A percentile compares a stretch with the other conserved stretches of the same genome.
Evolutionary conservation across 2,329 filamentous ascomycete genomes (phyloP).

Genomic region (Fusarium sp.): DNA sequence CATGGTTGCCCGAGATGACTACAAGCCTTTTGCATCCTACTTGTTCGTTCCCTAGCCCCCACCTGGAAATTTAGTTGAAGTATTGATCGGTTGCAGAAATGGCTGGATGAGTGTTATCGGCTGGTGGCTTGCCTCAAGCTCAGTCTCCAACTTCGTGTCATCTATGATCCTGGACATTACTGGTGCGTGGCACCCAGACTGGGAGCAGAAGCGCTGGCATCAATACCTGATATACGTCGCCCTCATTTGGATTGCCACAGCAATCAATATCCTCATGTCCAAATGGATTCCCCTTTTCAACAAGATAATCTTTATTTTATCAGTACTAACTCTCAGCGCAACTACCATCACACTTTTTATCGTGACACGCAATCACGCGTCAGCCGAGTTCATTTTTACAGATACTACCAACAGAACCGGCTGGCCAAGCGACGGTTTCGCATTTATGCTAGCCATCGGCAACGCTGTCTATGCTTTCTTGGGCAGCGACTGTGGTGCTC

Average conservation of each 20-base stretch:
- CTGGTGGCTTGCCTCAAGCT: conserved; percentile 43
- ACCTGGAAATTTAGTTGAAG: rapidly evolving
- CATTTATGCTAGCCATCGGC: conserved; percentile 30
- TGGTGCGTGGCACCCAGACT: conserved; percentile 60
- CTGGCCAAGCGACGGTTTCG: conserved; percentile 36
- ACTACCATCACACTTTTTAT: conserved; percentile 31
- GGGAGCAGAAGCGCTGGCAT: conserved; percentile 72
- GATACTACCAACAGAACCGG: conserved; percentile 29
- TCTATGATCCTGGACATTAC: conserved; percentile 43
- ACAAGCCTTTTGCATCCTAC: conserved; percentile 48
- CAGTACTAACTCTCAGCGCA: conserved; percentile 15
- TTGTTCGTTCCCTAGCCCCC: not conserved
- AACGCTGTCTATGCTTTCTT: conserved; percentile 42
- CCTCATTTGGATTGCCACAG: conserved; percentile 70
- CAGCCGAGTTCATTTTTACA: conserved; percentile 27
- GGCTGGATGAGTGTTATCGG: conserved; percentile 43
- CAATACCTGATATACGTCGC: conserved; percentile 78
- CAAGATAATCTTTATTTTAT: conserved; percentile 33
- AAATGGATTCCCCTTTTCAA: conserved; percentile 39
- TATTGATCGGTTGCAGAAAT: conserved; percentile 4
- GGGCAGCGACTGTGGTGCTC: conserved; percentile 43
- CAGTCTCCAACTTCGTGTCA: conserved; percentile 44
- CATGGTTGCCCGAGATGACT: conserved; percentile 43
- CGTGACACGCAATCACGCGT: conserved; percentile 20
- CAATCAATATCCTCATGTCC: conserved; percentile 72